phyloP scores from a whole-genome alignment of 192 early-diverging fungal genomes.

The Backusella tuberculispora region DNA sequence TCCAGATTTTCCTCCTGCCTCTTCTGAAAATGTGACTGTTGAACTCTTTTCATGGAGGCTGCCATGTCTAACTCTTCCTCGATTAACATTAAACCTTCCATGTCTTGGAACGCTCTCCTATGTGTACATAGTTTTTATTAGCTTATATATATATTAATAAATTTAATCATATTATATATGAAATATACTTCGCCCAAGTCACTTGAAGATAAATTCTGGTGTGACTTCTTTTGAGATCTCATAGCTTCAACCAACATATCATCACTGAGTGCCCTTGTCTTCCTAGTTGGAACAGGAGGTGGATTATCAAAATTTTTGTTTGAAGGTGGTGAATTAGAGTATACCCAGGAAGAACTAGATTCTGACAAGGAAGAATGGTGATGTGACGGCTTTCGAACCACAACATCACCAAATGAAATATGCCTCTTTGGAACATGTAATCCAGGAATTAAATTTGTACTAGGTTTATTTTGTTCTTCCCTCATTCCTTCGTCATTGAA shows the following conservation, averaged over 20 bases:
- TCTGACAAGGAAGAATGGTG: constrained; percentile 17
- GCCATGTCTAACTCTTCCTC: constrained; percentile 16
- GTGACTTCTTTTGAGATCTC: constrained; percentile 5
- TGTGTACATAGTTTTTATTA: neutral
- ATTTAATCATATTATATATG: neutral
- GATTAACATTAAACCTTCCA: neutral
- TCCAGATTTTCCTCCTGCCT: neutral
- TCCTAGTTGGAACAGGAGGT: constrained; percentile 27
- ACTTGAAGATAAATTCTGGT: neutral
- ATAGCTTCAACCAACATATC: constrained; percentile 13
- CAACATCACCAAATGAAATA: constrained; percentile 49
- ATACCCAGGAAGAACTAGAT: neutral
- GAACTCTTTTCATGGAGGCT: constrained; percentile 22
- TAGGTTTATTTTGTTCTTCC: neutral
- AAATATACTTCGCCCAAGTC: neutral
- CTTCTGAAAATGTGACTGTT: constrained; percentile 22
- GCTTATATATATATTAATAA: neutral
- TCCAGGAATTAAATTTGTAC: neutral
- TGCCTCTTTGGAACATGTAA: constrained; percentile 29
- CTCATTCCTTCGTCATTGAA: constrained; percentile 49
- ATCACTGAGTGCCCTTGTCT: constrained; percentile 29
- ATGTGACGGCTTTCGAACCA: constrained; percentile 36
- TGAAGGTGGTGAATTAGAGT: constrained; percentile 9
- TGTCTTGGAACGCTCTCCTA: neutral
- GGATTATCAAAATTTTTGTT: neutral